Evolutionary conservation across 2,329 filamentous ascomycete genomes (phyloP).

Genomic region (Ceratocystis ficicola): DNA sequence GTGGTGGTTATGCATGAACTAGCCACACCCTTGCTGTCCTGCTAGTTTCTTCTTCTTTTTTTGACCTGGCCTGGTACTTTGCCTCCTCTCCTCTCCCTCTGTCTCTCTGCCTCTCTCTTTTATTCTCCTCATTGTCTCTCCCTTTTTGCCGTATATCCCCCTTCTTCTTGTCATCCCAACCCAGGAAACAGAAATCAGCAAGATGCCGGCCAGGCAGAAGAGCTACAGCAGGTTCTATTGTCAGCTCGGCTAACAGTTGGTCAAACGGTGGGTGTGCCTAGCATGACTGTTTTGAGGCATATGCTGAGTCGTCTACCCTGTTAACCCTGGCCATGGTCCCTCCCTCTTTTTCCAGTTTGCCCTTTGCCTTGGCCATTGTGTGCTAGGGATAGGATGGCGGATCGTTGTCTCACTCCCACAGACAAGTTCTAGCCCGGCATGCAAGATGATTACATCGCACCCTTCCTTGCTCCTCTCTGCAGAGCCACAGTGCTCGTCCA

Average conservation of each 20-base stretch:
- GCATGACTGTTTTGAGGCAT: slow-evolving; percentile 3
- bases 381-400: background rate
- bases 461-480: background rate
- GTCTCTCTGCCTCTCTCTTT: too few relatives aligned
- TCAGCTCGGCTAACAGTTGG: background rate
- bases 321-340: background rate
- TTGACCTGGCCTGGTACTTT: too few relatives aligned
- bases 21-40: too few relatives aligned
- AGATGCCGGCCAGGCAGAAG: background rate
- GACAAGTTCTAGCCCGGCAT: background rate
- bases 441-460: background rate
- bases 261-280: background rate
- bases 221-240: background rate
- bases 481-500: too few relatives aligned
- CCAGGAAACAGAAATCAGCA: too few relatives aligned
- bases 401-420: background rate
- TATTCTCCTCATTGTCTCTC: too few relatives aligned
- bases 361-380: background rate
- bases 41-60: too few relatives aligned
- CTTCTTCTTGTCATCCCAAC: background rate
- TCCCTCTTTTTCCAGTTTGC: background rate
- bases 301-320: background rate
- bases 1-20: too few relatives aligned
- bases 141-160: background rate
- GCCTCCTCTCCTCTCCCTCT: too few relatives aligned